A percentile compares a stretch with the other conserved stretches of the same genome.
phyloP scores from a whole-genome alignment of 441 rosid species.

The Aleurites moluccanus region DNA sequence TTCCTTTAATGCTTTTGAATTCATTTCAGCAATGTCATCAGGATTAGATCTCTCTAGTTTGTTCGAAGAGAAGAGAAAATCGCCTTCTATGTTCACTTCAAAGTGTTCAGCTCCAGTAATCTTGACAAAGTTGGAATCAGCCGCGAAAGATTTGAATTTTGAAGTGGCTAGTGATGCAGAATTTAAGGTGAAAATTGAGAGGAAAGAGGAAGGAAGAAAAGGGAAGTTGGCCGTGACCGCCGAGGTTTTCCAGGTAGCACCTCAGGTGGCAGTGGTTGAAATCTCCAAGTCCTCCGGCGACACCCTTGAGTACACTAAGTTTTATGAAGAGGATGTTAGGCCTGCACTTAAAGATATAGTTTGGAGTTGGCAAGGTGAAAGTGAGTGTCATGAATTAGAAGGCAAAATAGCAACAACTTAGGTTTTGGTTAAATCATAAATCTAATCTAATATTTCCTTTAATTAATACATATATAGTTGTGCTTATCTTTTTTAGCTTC shows the following conservation, averaged over 20 bases:
- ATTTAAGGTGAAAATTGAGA: constrained; percentile 45
- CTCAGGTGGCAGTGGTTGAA: constrained; percentile 53
- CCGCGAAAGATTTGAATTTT: constrained; percentile 38
- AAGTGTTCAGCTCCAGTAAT: constrained; percentile 33
- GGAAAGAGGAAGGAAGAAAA: constrained; percentile 52
- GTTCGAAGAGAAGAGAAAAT: constrained; percentile 39
- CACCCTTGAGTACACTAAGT: constrained; percentile 49
- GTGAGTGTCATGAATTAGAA: background rate
- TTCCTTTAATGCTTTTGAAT: constrained; percentile 48
- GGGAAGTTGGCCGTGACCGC: constrained; percentile 50
- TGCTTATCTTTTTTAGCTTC: background rate
- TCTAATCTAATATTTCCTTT: too few relatives aligned
- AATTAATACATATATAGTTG: background rate
- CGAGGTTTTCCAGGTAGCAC: constrained; percentile 52
- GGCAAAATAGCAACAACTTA: background rate
- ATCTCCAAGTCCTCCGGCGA: constrained; percentile 48
- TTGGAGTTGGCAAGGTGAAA: constrained; percentile 62
- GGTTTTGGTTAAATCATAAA: background rate
- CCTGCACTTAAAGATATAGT: constrained; percentile 55
- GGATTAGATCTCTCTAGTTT: constrained; percentile 50
- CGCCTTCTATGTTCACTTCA: constrained; percentile 40
- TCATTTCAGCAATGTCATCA: constrained; percentile 55
- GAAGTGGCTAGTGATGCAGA: constrained; percentile 37
- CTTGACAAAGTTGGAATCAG: constrained; percentile 30
- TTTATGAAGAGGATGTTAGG: constrained; percentile 50